These are phyloP conservation scores for Penicillium daleae DNA, from an alignment of 495 filamentous ascomycete species.

Conservation along the genomic window DNA sequence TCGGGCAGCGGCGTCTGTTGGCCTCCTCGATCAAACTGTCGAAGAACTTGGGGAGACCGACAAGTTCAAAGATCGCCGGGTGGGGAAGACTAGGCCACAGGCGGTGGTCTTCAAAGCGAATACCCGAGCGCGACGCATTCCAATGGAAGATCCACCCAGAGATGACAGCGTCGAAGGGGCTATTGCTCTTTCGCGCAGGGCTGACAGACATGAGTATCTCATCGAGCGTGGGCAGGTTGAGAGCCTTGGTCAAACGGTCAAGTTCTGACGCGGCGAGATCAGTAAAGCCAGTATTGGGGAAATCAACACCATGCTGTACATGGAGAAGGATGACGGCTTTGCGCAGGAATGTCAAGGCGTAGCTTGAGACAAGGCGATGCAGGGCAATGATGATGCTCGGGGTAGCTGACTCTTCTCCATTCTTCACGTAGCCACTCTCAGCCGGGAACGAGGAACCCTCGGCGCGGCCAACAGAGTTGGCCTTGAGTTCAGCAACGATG, in stretches of 20 bases:
- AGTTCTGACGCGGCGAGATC: slow-evolving; percentile 74
- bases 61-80: slow-evolving; percentile 89
- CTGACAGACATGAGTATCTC: slow-evolving; percentile 66
- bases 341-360: slow-evolving; percentile 86
- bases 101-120: slow-evolving; percentile 45
- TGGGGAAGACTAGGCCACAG: slow-evolving; percentile 66
- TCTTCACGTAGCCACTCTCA: slow-evolving; percentile 48
- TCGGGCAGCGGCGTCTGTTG: slow-evolving; percentile 82
- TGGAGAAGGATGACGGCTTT: slow-evolving; percentile 84
- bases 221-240: slow-evolving; percentile 78
- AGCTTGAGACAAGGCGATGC: slow-evolving; percentile 66
- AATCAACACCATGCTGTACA: slow-evolving; percentile 85
- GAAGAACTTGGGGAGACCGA: slow-evolving; percentile 88
- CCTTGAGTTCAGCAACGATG: slow-evolving; percentile 46
- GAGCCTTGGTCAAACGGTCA: slow-evolving; percentile 72
- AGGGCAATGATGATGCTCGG: slow-evolving; percentile 48
- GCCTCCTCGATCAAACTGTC: slow-evolving; percentile 93
- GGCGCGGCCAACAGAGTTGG: slow-evolving; percentile 49
- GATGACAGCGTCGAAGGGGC: slow-evolving; percentile 56
- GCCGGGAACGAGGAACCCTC: slow-evolving; percentile 47
- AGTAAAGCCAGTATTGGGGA: slow-evolving; percentile 71
- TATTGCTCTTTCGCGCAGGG: slow-evolving; percentile 37
- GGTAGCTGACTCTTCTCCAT: slow-evolving; percentile 47
- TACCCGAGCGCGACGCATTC: slow-evolving; percentile 50
- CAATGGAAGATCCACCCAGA: slow-evolving; percentile 80